Percentiles rank a stretch among this genome's conserved stretches.
Evolutionary conservation across 148 eudicot species (phyloP).

Genomic region (Suaeda aralocaspica): DNA sequence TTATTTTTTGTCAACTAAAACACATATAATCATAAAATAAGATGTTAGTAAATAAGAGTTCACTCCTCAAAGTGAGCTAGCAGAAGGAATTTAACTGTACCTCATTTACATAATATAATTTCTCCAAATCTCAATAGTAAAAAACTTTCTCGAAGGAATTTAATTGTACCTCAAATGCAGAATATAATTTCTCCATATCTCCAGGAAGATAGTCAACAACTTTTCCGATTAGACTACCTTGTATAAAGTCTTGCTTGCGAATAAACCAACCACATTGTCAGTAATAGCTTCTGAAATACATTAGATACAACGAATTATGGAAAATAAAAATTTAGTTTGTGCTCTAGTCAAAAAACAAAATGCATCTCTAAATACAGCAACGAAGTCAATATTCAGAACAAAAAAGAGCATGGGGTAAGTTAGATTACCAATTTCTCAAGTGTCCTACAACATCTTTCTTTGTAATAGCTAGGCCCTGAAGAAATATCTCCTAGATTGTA

Average conservation of each 20-base stretch:
- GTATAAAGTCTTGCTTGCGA: slow-evolving; percentile 86
- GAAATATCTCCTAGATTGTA: slow-evolving; percentile 46
- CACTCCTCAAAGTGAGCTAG: background rate
- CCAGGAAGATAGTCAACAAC: slow-evolving; percentile 71
- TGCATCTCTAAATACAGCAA: background rate
- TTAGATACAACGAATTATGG: no score
- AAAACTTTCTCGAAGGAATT: no score
- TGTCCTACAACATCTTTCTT: slow-evolving; percentile 51
- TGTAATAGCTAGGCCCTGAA: slow-evolving; percentile 43
- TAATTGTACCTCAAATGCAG: slow-evolving; percentile 48
- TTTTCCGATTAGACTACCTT: slow-evolving; percentile 59
- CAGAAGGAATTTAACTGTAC: no score
- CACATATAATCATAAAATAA: background rate
- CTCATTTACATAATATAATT: no score
- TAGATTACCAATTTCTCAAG: slow-evolving; percentile 60
- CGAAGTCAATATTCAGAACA: background rate
- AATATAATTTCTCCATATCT: no score
- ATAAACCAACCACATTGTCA: slow-evolving; percentile 13
- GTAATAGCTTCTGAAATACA: background rate
- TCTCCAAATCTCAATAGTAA: no score
- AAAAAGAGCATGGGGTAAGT: slow-evolving; percentile 2
- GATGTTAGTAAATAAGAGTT: background rate
- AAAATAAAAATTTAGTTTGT: no score
- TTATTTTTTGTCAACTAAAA: background rate
- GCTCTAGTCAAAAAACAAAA: background rate